Evolutionary conservation across 257 asterid species (phyloP).

Genomic region (Asclepias syriaca): DNA sequence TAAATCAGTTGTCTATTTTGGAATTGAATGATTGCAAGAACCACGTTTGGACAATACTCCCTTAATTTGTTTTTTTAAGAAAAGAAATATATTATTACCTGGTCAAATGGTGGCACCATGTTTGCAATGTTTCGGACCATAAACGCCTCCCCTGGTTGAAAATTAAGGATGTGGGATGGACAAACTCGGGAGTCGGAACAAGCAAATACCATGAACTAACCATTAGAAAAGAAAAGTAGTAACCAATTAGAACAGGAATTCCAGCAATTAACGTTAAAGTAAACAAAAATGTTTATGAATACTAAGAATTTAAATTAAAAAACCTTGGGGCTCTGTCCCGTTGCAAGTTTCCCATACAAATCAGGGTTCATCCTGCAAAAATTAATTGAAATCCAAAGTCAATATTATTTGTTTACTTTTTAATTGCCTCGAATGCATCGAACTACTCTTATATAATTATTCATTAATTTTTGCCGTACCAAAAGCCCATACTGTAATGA

Average conservation of each 20-base stretch:
- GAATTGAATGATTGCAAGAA: neutral
- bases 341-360: slow-evolving; percentile 35
- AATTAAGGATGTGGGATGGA: slow-evolving; percentile 44
- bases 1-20: neutral
- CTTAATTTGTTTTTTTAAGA: too few species aligned
- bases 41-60: neutral
- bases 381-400: neutral
- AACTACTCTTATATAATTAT: neutral
- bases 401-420: neutral
- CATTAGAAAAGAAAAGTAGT: neutral
- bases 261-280: neutral
- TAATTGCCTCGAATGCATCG: neutral
- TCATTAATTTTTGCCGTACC: neutral
- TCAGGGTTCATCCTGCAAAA: slow-evolving; percentile 33
- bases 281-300: neutral
- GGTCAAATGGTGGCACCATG: slow-evolving; percentile 52
- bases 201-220: slow-evolving; percentile 45
- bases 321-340: slow-evolving; percentile 50
- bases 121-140: slow-evolving; percentile 45
- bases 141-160: slow-evolving; percentile 51
- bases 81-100: slow-evolving; percentile 15
- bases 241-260: too few species aligned
- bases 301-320: slow-evolving; percentile 6
- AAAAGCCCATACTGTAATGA: neutral
- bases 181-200: slow-evolving; percentile 49